Evolutionary conservation across 495 filamentous ascomycete genomes (phyloP), one percentile per base, ranked within the genome.

Genomic region (Tuber melanosporum): DNA sequence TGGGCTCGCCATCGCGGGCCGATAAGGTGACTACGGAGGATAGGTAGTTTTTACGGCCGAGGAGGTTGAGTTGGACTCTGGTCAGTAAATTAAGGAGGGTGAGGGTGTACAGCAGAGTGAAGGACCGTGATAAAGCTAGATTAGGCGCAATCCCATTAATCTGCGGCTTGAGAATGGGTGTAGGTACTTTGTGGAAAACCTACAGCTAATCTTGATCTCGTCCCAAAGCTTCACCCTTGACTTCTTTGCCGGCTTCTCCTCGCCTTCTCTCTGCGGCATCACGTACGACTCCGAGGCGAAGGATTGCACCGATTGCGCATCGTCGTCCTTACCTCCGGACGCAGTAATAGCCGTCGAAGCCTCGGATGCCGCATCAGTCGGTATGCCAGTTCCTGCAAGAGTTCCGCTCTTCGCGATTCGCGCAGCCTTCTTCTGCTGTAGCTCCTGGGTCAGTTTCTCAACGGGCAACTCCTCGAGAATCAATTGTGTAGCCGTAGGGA

Each of bases 151-250:
- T 41, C n/a, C 71, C n/a, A 46, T 57, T n/a, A n/a, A 20, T 80
- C 1, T 32, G 82, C 85, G 39, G 52, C 66, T 76, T 70, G 32
- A 9, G 32, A n/a, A 39, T 42, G n/a, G 17, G 20, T 3, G 75
- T 15, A 42, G n/a, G n/a, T 43, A 47, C 36, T 74, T 70, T 73
- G 44, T 12, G 42, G 49, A 44, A 71, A 41, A 79, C 92, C 82
- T 86, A 97, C 94, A 94, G 85, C 89, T 92, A 78, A 99, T 97
- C 82, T 97, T 99, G 80, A 99, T 89, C 82, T 99, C 96, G 84
- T 96, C 93, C 95, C 95, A 99, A 26, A 99, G 87, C 85, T 98
- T 93, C 41, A 91, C 89, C 87, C 98, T 99, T 62, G 91, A 92
- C 85, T 91, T 95, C 80, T 90, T 90, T 17, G 57, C 57, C 71